These are phyloP conservation scores for Chaetomium tenue DNA, from an alignment of 495 filamentous ascomycete genomes.

Conservation along the genomic window DNA sequence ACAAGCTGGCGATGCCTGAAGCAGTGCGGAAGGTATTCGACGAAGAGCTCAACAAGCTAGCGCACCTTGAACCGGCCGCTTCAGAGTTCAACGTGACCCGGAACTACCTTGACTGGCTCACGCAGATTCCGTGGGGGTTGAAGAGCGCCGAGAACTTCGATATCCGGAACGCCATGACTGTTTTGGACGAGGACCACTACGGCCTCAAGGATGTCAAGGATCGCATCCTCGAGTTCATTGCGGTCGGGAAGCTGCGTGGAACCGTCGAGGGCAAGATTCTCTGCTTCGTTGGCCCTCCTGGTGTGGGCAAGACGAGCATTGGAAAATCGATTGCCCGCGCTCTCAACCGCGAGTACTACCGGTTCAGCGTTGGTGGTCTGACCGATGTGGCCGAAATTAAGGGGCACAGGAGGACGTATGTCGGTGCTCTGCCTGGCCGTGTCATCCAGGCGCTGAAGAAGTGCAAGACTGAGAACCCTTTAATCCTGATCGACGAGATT, in stretches of 20 bases:
- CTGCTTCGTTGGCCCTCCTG: constrained; percentile 93
- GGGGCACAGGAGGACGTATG: constrained; percentile 94
- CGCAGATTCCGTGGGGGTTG: constrained; percentile 96
- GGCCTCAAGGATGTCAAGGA: constrained; percentile 98
- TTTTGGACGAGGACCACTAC: constrained; percentile 96
- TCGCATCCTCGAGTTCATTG: constrained; percentile 97
- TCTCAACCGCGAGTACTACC: constrained; percentile 92
- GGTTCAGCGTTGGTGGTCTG: constrained; percentile 95
- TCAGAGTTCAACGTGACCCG: constrained; percentile 99
- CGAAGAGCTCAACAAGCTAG: constrained; percentile 95
- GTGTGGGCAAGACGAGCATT: constrained; percentile 97
- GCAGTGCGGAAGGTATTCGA: constrained; percentile 96
- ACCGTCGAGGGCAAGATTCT: constrained; percentile 99
- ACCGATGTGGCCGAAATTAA: constrained; percentile 99
- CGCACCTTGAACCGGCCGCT: constrained; percentile 88
- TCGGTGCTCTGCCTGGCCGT: constrained; percentile 90
- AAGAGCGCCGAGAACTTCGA: constrained; percentile 95
- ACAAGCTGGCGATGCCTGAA: constrained; percentile 94
- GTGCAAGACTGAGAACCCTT: constrained; percentile 95
- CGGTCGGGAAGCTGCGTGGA: constrained; percentile 93
- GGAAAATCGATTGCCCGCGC: constrained; percentile 97
- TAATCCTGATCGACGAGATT: constrained; percentile 95
- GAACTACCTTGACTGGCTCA: constrained; percentile 98
- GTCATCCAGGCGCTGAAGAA: constrained; percentile 99
- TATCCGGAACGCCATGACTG: constrained; percentile 82